Conservation (phyloP, 495 filamentous ascomycete species). For the Amorphotheca resinae region DNA sequence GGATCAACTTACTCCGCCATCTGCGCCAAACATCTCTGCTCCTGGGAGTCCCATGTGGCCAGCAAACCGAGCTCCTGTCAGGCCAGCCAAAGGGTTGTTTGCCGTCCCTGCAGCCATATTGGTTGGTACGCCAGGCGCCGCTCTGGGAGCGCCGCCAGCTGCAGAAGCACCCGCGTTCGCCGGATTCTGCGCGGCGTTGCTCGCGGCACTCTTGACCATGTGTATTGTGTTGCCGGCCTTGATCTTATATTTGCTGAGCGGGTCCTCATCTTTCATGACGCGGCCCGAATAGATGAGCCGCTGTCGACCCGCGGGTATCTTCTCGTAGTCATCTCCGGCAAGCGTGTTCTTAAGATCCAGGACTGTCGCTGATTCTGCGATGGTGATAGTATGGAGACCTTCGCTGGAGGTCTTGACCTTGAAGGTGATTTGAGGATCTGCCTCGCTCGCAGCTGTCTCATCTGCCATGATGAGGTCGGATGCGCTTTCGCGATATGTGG, state of each 20-base stretch:
- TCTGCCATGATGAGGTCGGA: constrained; percentile 35
- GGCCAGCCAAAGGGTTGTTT: constrained; percentile 75
- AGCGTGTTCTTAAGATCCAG: constrained; percentile 84
- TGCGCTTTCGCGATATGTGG: background rate
- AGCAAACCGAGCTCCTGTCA: constrained; percentile 91
- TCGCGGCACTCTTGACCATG: constrained; percentile 87
- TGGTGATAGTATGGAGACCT: constrained; percentile 66
- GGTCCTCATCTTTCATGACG: constrained; percentile 88
- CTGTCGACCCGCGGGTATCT: constrained; percentile 74
- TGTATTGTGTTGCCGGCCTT: constrained; percentile 94
- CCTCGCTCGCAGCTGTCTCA: constrained; percentile 29
- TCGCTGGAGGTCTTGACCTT: constrained; percentile 87
- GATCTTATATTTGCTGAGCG: constrained; percentile 78
- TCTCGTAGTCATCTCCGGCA: constrained; percentile 62
- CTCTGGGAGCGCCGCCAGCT: constrained; percentile 38
- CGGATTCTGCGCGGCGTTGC: constrained; percentile 62
- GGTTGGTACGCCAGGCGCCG: constrained; percentile 50
- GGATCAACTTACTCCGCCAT: constrained; percentile 76
- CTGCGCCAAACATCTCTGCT: constrained; percentile 83
- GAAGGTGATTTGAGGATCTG: constrained; percentile 61
- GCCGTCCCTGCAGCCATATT: constrained; percentile 90
- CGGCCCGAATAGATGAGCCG: constrained; percentile 95
- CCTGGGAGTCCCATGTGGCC: constrained; percentile 83
- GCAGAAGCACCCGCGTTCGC: constrained; percentile 30
- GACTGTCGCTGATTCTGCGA: constrained; percentile 64